These are phyloP conservation scores for Phytophthora cryptogea DNA, from an alignment of 352 stramenopile genomes.

Conservation along the genomic window DNA sequence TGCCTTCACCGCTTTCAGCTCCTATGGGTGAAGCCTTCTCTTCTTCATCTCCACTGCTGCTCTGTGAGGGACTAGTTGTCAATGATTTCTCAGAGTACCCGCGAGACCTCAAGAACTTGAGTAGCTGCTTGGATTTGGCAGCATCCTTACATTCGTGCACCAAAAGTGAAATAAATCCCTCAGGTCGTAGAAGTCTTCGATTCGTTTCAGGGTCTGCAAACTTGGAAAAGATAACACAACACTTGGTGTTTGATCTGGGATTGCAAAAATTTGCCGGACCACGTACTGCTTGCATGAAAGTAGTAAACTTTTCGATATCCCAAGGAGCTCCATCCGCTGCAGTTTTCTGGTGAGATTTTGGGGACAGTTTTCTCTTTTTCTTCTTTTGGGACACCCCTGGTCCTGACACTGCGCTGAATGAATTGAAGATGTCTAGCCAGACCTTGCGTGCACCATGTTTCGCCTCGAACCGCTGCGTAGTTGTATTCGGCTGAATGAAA, in stretches of 20 bases:
- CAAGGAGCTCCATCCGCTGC: conserved; percentile 29
- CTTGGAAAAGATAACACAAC: conserved; percentile 76
- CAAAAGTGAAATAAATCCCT: conserved; percentile 54
- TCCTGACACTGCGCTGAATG: conserved; percentile 28
- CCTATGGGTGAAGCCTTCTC: conserved; percentile 13
- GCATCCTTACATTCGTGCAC: conserved; percentile 47
- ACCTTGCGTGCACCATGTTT: conserved; percentile 34
- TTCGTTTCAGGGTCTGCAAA: conserved; percentile 44
- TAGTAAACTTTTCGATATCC: conserved; percentile 74
- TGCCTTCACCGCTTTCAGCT: background rate
- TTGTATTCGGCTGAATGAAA: conserved; percentile 25
- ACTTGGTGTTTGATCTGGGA: conserved; percentile 35
- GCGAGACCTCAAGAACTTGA: conserved; percentile 51
- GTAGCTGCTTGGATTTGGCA: conserved; percentile 46
- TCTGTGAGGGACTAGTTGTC: conserved; percentile 10
- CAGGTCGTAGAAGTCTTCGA: conserved; percentile 33
- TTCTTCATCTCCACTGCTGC: conserved; percentile 31
- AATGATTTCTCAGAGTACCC: conserved; percentile 46
- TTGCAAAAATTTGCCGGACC: conserved; percentile 19
- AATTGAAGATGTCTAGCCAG: conserved; percentile 47
- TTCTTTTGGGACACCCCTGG: conserved; percentile 45
- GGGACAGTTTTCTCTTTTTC: conserved; percentile 52
- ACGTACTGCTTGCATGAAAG: conserved; percentile 45
- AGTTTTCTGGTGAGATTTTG: conserved; percentile 13
- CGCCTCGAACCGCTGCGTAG: conserved; percentile 26